phyloP scores from a whole-genome alignment of 805 yeast species.

The Torulaspora maleeae region DNA sequence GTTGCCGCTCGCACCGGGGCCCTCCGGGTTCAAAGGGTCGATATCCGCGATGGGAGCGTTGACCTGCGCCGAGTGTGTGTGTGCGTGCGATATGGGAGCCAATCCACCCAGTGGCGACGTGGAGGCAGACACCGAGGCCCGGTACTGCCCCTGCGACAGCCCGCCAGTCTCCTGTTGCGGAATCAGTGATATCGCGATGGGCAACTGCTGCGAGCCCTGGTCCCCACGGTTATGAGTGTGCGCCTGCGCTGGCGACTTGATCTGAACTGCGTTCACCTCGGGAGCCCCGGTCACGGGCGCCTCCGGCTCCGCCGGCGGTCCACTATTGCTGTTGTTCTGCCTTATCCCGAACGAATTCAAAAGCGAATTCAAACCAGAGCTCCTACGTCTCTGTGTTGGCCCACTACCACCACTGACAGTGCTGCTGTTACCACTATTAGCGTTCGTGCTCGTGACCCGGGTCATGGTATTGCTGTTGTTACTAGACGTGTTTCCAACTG shows the following conservation, averaged over 20 bases:
- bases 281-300: conserved; percentile 2
- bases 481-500: background rate
- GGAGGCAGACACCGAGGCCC: conserved; percentile 11
- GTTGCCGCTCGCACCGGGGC: background rate
- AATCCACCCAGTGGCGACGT: conserved; percentile 12
- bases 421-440: conserved; percentile 3
- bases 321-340: conserved; percentile 13
- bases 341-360: conserved; percentile 32
- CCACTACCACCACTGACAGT: background rate
- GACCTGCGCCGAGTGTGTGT: background rate
- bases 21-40: conserved; percentile 9
- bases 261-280: conserved; percentile 4
- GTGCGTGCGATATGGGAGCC: conserved; percentile 6
- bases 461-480: conserved; percentile 8
- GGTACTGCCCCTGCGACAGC: conserved; percentile 6
- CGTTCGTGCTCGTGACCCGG: conserved; percentile 1
- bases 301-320: background rate
- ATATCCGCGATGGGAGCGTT: conserved; percentile 8
- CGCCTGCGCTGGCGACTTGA: conserved; percentile 9
- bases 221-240: conserved; percentile 3
- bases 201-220: conserved; percentile 14
- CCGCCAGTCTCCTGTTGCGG: conserved; percentile 9
- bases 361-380: conserved; percentile 28
- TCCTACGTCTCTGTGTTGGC: conserved; percentile 18
- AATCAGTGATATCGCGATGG: conserved; percentile 21